Evolutionary conservation across 768 basidiomycete genomes (phyloP).

Genomic region (Trametes punicea): DNA sequence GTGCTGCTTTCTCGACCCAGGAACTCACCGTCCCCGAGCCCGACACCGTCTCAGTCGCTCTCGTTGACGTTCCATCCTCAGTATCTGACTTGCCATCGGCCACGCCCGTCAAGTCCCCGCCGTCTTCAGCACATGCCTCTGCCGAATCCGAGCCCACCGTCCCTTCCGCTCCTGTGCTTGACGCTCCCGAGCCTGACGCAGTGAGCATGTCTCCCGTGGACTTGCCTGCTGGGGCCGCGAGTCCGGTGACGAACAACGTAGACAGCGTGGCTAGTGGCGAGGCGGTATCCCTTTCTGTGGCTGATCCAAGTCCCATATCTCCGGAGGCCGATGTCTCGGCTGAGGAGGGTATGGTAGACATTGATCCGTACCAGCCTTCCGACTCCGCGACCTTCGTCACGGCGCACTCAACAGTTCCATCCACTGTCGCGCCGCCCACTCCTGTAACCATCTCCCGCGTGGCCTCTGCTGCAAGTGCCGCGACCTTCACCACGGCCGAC

Average conservation of each 20-base stretch:
- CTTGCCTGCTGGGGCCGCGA: background rate
- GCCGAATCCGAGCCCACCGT: background rate
- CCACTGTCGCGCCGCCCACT: background rate
- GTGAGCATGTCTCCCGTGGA: background rate
- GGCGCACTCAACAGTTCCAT: background rate
- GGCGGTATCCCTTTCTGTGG: too few species aligned
- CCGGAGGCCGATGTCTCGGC: too few species aligned
- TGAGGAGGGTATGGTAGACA: too few species aligned
- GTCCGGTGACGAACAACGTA: background rate
- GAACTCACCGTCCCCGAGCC: background rate
- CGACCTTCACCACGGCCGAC: constrained; percentile 2
- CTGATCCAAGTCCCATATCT: too few species aligned
- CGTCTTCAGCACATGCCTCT: background rate
- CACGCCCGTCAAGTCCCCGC: background rate
- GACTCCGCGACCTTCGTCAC: background rate
- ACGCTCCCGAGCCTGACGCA: background rate
- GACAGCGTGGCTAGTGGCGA: background rate
- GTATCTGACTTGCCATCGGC: background rate
- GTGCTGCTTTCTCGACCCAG: background rate
- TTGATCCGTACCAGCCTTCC: background rate
- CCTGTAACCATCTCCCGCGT: constrained; percentile 9
- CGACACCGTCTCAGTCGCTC: background rate
- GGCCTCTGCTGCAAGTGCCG: constrained; percentile 1
- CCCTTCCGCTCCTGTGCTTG: background rate
- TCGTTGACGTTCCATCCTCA: background rate